These are phyloP conservation scores for Brassica cretica DNA, from an alignment of 345 rosid genomes.

Conservation along the genomic window DNA sequence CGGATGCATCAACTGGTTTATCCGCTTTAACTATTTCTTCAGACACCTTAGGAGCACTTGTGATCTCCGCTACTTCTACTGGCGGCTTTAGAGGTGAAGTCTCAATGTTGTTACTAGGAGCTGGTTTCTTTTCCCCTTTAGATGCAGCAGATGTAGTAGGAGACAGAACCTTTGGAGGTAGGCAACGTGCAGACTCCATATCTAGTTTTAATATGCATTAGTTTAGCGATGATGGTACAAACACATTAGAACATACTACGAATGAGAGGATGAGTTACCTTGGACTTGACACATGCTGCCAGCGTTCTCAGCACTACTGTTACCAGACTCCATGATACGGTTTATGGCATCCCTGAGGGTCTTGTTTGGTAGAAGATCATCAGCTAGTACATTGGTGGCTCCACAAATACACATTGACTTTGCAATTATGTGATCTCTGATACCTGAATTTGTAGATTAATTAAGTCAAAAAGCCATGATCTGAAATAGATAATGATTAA, in stretches of 20 bases:
- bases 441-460: constrained; percentile 54
- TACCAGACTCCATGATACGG: constrained; percentile 91
- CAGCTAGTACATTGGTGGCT: constrained; percentile 75
- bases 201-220: constrained; percentile 41
- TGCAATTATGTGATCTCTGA: constrained; percentile 75
- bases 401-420: constrained; percentile 83
- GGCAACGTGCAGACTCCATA: constrained; percentile 75
- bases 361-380: constrained; percentile 95
- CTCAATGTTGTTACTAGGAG: constrained; percentile 57
- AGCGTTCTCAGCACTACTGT: constrained; percentile 80
- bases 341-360: constrained; percentile 88
- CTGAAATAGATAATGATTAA: background rate
- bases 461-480: constrained; percentile 7
- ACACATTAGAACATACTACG: background rate
- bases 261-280: constrained; percentile 53
- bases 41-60: constrained; percentile 41
- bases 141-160: constrained; percentile 78
- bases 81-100: constrained; percentile 42
- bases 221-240: constrained; percentile 6
- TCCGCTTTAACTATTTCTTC: constrained; percentile 48
- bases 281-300: constrained; percentile 80
- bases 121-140: constrained; percentile 63
- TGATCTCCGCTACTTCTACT: constrained; percentile 48
- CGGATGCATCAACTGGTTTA: constrained; percentile 57
- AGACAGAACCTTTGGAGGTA: constrained; percentile 68